Percentiles rank a stretch among this genome's conserved stretches.
Conservation (phyloP, 768 basidiomycete genomes). For the Suillus spraguei region DNA sequence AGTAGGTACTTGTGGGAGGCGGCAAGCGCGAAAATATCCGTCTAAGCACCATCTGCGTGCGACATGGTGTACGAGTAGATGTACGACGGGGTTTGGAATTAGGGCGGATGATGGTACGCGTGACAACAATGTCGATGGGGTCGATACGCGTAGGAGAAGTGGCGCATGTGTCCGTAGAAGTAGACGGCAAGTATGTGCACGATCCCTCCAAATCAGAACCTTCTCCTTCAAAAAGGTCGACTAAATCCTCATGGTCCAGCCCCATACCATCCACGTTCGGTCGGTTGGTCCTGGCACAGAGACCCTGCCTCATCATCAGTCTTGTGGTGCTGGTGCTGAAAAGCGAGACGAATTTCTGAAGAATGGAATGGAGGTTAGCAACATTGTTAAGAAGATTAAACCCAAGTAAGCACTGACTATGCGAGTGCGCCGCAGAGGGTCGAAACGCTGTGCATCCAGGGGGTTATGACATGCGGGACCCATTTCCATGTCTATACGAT, state of each 20-base stretch:
- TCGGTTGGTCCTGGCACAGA: conserved; percentile 20
- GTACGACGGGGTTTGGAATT: conserved; percentile 5
- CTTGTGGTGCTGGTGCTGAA: conserved; percentile 15
- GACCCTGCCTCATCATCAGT: conserved; percentile 28
- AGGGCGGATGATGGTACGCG: conserved; percentile 41
- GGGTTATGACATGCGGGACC: neutral
- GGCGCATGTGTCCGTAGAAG: conserved; percentile 6
- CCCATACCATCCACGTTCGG: conserved; percentile 17
- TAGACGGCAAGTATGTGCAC: neutral
- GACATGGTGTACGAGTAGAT: neutral
- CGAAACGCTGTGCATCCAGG: neutral
- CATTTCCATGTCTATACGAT: conserved; percentile 14
- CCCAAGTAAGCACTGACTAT: conserved; percentile 21
- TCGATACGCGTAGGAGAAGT: conserved; percentile 16
- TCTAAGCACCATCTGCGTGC: neutral
- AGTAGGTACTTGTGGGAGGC: conserved; percentile 33
- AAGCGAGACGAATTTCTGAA: conserved; percentile 21
- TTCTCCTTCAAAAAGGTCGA: conserved; percentile 25
- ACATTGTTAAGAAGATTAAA: conserved; percentile 15
- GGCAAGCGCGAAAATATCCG: conserved; percentile 1
- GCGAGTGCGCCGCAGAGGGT: neutral
- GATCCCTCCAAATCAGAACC: conserved; percentile 1
- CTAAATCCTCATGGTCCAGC: conserved; percentile 35
- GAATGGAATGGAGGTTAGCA: conserved; percentile 18
- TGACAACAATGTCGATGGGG: conserved; percentile 33